phyloP scores from a whole-genome alignment of 2,329 filamentous ascomycete genomes.

The Talaromyces sp. region DNA sequence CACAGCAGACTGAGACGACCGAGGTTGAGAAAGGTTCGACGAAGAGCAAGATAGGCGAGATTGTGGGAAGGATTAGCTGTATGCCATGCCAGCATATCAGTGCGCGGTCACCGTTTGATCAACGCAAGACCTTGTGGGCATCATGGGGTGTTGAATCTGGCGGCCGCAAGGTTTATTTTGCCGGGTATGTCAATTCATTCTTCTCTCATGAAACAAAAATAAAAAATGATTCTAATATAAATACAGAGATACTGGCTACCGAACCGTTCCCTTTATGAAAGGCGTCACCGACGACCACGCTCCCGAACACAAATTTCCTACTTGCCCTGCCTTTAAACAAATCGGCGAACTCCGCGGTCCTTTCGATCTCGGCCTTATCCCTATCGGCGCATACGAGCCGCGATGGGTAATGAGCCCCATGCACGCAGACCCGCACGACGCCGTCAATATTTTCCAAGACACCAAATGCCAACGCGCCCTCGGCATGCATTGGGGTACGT shows the following conservation, averaged over 20 bases:
- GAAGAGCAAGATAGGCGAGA: slow-evolving; percentile 36
- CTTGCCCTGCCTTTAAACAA: slow-evolving; percentile 78
- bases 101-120: slow-evolving; percentile 64
- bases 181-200: slow-evolving; percentile 43
- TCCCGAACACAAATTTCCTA: slow-evolving; percentile 61
- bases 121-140: slow-evolving; percentile 75
- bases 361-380: slow-evolving; percentile 87
- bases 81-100: slow-evolving; percentile 82
- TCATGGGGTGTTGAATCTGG: slow-evolving; percentile 77
- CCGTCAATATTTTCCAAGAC: slow-evolving; percentile 84
- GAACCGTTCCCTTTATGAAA: slow-evolving; percentile 64
- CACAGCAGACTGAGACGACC: slow-evolving; percentile 21
- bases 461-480: slow-evolving; percentile 73
- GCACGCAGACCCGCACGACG: slow-evolving; percentile 82
- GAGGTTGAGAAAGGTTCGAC: slow-evolving; percentile 10
- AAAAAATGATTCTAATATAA: slow-evolving; percentile 11
- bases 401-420: slow-evolving; percentile 67
- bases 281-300: slow-evolving; percentile 66
- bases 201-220: slow-evolving; percentile 10
- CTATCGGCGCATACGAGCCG: slow-evolving; percentile 79
- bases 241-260: slow-evolving; percentile 83
- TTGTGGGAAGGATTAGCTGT: slow-evolving; percentile 69
- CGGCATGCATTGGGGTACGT: slow-evolving; percentile 89
- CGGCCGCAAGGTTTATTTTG: slow-evolving; percentile 79
- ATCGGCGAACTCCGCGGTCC: slow-evolving; percentile 76